These are phyloP conservation scores for Rhodotorula kratochvilovae DNA, from an alignment of 768 basidiomycete genomes.

Conservation along the genomic window DNA sequence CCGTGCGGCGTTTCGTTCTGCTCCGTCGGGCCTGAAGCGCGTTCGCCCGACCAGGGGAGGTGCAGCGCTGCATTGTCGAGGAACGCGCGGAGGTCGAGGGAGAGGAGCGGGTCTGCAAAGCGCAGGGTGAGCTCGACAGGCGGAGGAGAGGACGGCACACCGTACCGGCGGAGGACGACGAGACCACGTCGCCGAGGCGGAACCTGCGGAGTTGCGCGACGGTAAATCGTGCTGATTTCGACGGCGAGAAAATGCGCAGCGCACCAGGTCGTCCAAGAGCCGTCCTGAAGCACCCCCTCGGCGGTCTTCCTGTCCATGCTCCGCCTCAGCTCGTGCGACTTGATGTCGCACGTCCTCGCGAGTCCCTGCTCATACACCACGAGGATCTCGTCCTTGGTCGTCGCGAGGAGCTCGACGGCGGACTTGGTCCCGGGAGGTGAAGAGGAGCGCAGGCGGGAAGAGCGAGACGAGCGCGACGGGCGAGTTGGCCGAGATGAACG, in stretches of 20 bases:
- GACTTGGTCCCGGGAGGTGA: slow-evolving; percentile 74
- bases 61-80: slow-evolving; percentile 4
- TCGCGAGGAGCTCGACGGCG: slow-evolving; percentile 60
- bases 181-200: background rate
- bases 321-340: slow-evolving; percentile 75
- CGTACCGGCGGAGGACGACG: background rate
- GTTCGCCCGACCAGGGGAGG: slow-evolving; percentile 33
- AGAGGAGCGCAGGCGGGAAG: slow-evolving; percentile 61
- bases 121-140: background rate
- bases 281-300: slow-evolving; percentile 62
- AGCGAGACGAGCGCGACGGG: slow-evolving; percentile 64
- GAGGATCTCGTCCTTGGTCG: slow-evolving; percentile 62
- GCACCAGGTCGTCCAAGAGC: slow-evolving; percentile 72
- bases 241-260: slow-evolving; percentile 12
- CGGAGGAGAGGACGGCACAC: too few species aligned
- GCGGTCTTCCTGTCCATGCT: slow-evolving; percentile 74
- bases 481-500: slow-evolving; percentile 34
- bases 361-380: slow-evolving; percentile 69
- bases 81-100: slow-evolving; percentile 14
- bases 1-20: slow-evolving; percentile 43
- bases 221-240: too few species aligned
- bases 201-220: slow-evolving; percentile 30
- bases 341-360: slow-evolving; percentile 80
- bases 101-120: slow-evolving; percentile 23
- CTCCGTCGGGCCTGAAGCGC: slow-evolving; percentile 16